Evolutionary conservation across 208 protist species (phyloP).

Genomic region (Trypanosoma avium): DNA sequence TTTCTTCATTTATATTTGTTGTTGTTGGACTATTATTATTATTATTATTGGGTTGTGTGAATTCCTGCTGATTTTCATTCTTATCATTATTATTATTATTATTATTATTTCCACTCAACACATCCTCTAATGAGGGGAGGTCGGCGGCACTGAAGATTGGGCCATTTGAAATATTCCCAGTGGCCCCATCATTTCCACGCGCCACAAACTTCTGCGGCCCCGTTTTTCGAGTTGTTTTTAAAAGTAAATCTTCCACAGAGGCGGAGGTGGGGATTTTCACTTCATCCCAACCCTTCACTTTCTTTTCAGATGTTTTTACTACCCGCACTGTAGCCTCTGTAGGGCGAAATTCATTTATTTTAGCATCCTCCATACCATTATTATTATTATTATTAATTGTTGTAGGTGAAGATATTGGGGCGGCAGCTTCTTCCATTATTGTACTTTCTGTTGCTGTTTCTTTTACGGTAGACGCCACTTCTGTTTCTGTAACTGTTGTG

Average conservation of each 20-base stretch:
- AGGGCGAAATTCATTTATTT: neutral
- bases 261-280: constrained; percentile 20
- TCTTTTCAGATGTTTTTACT: constrained; percentile 30
- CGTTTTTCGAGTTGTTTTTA: constrained; percentile 12
- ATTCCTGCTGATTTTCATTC: too few relatives aligned
- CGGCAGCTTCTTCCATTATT: neutral
- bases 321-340: constrained; percentile 26
- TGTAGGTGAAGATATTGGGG: neutral
- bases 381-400: neutral
- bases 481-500: neutral
- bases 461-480: neutral
- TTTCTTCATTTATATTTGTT: neutral
- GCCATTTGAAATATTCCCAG: constrained; percentile 37
- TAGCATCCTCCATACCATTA: neutral
- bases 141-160: constrained; percentile 40
- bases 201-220: constrained; percentile 73
- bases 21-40: too few relatives aligned
- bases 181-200: constrained; percentile 60
- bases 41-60: too few relatives aligned
- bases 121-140: constrained; percentile 66
- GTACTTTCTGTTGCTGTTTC: neutral
- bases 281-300: constrained; percentile 59
- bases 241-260: constrained; percentile 12
- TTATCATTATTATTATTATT: too few relatives aligned
- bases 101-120: constrained; percentile 29